These are phyloP conservation scores for Metschnikowia shivogae DNA, from an alignment of 805 yeast species.

Conservation along the genomic window DNA sequence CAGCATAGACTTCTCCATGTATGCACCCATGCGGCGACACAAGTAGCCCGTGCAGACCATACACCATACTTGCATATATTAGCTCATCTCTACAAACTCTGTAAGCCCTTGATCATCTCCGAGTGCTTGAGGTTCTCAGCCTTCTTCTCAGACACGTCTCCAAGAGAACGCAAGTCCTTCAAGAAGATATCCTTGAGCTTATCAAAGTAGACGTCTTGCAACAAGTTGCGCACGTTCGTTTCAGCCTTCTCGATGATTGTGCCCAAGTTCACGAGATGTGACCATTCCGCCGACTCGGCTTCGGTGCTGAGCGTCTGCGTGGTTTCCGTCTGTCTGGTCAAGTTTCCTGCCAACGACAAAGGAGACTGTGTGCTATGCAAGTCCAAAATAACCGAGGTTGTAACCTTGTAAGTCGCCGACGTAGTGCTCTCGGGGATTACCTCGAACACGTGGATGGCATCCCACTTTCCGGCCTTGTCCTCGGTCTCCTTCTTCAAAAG, in stretches of 20 bases:
- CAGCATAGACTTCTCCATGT: constrained; percentile 26
- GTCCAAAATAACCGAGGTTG: constrained; percentile 84
- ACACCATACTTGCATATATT: neutral
- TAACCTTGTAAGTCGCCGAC: constrained; percentile 58
- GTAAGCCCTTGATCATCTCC: constrained; percentile 38
- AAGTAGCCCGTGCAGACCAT: neutral
- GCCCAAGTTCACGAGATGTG: constrained; percentile 87
- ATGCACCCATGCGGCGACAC: constrained; percentile 16
- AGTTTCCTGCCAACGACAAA: constrained; percentile 66
- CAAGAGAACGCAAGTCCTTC: constrained; percentile 40
- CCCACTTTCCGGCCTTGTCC: constrained; percentile 67
- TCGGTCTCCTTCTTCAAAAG: constrained; percentile 69
- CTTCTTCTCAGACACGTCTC: constrained; percentile 29
- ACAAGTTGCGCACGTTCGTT: constrained; percentile 75
- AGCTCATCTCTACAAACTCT: constrained; percentile 21
- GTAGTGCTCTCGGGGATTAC: constrained; percentile 41
- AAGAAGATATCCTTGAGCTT: constrained; percentile 82
- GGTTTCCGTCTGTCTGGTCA: constrained; percentile 78
- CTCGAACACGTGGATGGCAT: constrained; percentile 90
- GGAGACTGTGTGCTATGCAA: constrained; percentile 26
- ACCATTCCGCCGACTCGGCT: constrained; percentile 42
- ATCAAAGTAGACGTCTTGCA: constrained; percentile 93
- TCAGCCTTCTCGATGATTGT: constrained; percentile 83
- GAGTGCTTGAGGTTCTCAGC: constrained; percentile 31
- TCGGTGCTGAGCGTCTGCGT: constrained; percentile 38